Evolutionary conservation across 2,329 filamentous ascomycete genomes (phyloP).

Genomic region (Calonectria leucothoes): DNA sequence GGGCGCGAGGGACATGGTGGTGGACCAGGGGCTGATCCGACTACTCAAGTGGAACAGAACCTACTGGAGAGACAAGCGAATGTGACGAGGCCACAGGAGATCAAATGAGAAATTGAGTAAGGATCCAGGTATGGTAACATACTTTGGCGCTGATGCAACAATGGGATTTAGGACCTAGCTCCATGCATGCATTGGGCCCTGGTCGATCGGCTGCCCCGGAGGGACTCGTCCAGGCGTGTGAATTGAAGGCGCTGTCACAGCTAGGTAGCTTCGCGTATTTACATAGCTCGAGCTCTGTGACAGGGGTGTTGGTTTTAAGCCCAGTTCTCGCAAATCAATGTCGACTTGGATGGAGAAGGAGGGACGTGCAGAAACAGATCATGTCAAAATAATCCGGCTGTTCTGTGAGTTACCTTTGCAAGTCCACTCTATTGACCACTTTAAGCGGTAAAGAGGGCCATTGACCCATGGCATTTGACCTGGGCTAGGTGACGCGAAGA

Average conservation of each 20-base stretch:
- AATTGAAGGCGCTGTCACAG: not conserved
- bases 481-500: conserved; percentile 18
- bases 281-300: conserved; percentile 3
- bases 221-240: not conserved
- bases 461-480: conserved; percentile 30
- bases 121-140: not conserved
- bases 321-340: not conserved
- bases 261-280: not conserved
- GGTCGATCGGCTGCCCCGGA: conserved; percentile 28
- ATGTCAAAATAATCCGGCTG: not conserved
- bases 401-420: not conserved
- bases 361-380: conserved; percentile 8
- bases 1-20: not conserved
- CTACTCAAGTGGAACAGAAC: not conserved
- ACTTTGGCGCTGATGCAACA: conserved; percentile 13
- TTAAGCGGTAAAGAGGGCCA: conserved; percentile 12
- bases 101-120: conserved; percentile 9
- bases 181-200: conserved; percentile 24
- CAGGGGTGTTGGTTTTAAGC: not conserved
- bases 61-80: not conserved
- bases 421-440: not conserved
- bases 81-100: conserved; percentile 6
- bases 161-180: conserved; percentile 17
- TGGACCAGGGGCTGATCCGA: conserved; percentile 1
- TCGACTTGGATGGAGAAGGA: not conserved